A percentile compares a stretch with the other conserved stretches of the same genome.
Conservation (phyloP, 805 yeast species). For the Myxozyma nipponensis region DNA sequence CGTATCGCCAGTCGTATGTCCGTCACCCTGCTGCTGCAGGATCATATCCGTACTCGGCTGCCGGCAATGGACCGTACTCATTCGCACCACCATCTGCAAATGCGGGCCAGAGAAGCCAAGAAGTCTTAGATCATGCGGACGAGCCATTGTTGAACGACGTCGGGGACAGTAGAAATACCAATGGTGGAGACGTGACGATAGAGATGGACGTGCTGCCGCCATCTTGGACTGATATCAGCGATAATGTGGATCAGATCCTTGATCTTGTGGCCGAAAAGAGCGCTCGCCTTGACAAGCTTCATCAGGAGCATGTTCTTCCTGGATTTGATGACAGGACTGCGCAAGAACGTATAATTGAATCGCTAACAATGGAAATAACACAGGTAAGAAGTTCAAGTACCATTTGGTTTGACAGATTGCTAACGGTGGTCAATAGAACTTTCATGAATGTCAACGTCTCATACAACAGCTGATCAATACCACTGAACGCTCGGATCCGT, state of each 20-base stretch:
- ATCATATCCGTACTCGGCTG: conserved; percentile 12
- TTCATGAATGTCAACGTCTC: conserved; percentile 73
- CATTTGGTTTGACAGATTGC: conserved; percentile 19
- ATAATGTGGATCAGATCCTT: conserved; percentile 64
- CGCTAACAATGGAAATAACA: conserved; percentile 69
- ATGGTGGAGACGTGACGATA: conserved; percentile 38
- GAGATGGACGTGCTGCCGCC: conserved; percentile 73
- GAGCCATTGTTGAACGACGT: conserved; percentile 47
- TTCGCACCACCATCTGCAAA: neutral
- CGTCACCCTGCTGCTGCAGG: conserved; percentile 45
- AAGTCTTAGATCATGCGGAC: neutral
- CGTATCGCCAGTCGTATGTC: conserved; percentile 86
- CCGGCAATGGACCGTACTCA: conserved; percentile 18
- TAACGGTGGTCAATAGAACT: conserved; percentile 39
- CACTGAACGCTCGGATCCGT: conserved; percentile 36
- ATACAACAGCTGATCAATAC: conserved; percentile 61
- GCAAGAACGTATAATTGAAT: conserved; percentile 76
- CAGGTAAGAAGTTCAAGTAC: conserved; percentile 37
- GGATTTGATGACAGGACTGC: conserved; percentile 76
- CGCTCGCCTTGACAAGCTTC: conserved; percentile 60
- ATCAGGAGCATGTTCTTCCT: conserved; percentile 79
- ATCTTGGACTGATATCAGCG: conserved; percentile 66
- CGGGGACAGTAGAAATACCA: conserved; percentile 12
- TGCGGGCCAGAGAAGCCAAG: neutral
- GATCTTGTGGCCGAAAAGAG: conserved; percentile 51